Evolutionary conservation across 208 protist species (phyloP).

Genomic region (Tritrichomonas foetus): DNA sequence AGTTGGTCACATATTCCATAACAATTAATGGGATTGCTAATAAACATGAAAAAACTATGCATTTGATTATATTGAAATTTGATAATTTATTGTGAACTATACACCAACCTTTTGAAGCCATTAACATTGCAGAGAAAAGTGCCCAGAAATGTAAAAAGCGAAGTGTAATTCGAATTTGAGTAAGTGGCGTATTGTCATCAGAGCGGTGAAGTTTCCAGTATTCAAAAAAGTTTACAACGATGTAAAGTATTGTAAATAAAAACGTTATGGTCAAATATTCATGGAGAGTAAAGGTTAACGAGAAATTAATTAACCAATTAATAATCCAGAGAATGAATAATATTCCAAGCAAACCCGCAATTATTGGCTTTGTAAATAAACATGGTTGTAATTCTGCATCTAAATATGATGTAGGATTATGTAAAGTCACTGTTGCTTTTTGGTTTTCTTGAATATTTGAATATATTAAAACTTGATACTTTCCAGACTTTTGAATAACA

Average conservation of each 20-base stretch:
- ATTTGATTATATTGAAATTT: background rate
- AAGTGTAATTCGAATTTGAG: background rate
- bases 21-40: background rate
- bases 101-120: background rate
- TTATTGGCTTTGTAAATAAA: too few species aligned
- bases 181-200: background rate
- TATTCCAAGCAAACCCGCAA: background rate
- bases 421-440: too few species aligned
- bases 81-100: background rate
- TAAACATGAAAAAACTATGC: background rate
- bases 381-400: too few species aligned
- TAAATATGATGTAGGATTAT: too few species aligned
- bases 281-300: background rate
- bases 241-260: background rate
- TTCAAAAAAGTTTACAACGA: background rate
- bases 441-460: too few species aligned
- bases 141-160: background rate
- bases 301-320: slow-evolving; percentile 30
- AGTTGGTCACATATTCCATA: background rate
- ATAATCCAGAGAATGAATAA: background rate
- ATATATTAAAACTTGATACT: too few species aligned
- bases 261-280: background rate
- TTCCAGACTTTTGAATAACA: too few species aligned
- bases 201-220: background rate
- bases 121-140: background rate